Evolutionary conservation across 1,139 yeast species (phyloP), one percentile per base, ranked within the genome.

Genomic region (Lodderomyces oxycetoniae): DNA sequence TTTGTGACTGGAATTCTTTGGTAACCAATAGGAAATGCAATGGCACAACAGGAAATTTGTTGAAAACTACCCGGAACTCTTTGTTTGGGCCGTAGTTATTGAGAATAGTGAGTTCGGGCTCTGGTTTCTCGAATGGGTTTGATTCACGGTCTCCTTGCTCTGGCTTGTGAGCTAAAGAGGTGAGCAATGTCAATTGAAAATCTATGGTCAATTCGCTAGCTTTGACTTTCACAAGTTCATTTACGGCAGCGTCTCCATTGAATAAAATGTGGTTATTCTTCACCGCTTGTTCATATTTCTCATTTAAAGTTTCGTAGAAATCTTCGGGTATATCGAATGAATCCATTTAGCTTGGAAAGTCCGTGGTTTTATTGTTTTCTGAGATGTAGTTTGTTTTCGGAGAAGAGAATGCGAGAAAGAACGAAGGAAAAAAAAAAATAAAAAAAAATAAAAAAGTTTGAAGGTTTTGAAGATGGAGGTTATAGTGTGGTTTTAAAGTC

Each of bases 41-140:
- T 26, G 87, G 77, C 4, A 82, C 75, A 26, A 88, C 82, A 2
- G 96, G 95, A 56, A 71, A 91, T 57, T 89, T 89, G 65, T 91
- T 91, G 46, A 86, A 69, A 4, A 89, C 77, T 20, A 89, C 56
- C 45, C 77, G 68, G 49, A 79, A 79, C 34, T 78, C 77, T 14
- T 63, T 61, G 3, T 56, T 38, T 3, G 50, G 50, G 2, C 77
- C 78, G 44, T 67, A 72, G 32, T 70, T 63, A 6, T 71, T 72
- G 24, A 75, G 49, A 3, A 91, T 71, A 0, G 89, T 74, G 34
- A 89, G 62, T 42, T 76, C 81, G 4, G 86, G 84, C 44, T 85
- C 95, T 0, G 95, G 93, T 11, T 77, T 73, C 32, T 73, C 72
- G 61, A 91, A 91, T 1, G 97, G 97, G 49, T 87, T 79, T 34